These are phyloP conservation scores for Cryptosporidium muris DNA, from an alignment of 169 alveolate species.

Conservation along the genomic window DNA sequence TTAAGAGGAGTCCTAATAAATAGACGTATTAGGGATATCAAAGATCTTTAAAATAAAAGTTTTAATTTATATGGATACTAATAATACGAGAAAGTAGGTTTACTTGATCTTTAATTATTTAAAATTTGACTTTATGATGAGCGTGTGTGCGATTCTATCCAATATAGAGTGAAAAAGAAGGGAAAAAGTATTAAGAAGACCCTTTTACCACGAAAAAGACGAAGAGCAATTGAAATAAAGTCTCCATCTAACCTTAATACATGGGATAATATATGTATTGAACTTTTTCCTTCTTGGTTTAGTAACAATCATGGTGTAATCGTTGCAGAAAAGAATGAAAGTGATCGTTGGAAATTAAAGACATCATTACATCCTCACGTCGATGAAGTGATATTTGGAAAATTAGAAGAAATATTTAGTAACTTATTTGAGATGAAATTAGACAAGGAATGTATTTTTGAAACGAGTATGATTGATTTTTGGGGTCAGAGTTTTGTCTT, in stretches of 20 bases:
- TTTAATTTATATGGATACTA: no score
- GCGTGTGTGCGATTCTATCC: constrained; percentile 1
- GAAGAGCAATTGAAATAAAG: constrained; percentile 12
- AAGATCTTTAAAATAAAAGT: no score
- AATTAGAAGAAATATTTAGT: constrained; percentile 8
- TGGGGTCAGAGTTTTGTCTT: constrained; percentile 39
- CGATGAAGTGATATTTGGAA: constrained; percentile 7
- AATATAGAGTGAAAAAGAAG: constrained; percentile 33
- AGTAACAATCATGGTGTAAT: constrained; percentile 44
- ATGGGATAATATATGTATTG: constrained; percentile 46
- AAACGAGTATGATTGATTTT: not conserved
- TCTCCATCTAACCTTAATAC: constrained; percentile 13
- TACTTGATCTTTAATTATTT: no score
- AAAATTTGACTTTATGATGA: no score
- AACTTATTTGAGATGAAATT: not conserved
- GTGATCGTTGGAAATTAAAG: constrained; percentile 22
- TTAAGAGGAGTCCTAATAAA: no score
- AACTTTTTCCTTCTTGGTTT: constrained; percentile 41
- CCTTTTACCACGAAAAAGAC: constrained; percentile 11
- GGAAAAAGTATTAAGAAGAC: constrained; percentile 50
- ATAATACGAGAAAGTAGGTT: no score
- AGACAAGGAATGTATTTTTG: not conserved
- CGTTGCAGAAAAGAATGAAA: constrained; percentile 3
- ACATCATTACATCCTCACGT: constrained; percentile 39
- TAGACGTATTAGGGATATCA: no score